Base-by-base conservation (phyloP, 352 stramenopile species). In the Phytopythium boreale region DNA sequence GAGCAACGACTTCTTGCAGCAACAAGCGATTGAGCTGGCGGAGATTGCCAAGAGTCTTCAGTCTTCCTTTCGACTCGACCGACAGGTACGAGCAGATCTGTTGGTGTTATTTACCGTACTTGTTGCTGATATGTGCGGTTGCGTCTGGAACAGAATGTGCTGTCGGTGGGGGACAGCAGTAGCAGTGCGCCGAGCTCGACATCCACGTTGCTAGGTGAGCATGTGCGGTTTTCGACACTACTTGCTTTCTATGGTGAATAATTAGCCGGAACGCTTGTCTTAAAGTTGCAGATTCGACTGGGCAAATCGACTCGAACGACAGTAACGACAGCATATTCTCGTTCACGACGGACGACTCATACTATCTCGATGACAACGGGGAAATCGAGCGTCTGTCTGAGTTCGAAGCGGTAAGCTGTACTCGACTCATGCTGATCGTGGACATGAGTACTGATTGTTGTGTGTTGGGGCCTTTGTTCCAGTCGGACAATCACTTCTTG, bases 401-500 rank as follows among this genome's bases (percentile, higher is more conserved):
- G 56, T 93, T 92, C 56, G 80, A 91, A 56, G 85, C 76, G 75
- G 84, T 93, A 70, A 34, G 68, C 62, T 8, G 27, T 20, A 15
- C 22, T 56, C 31, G 41, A n/a, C 24, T 11, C 17, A 11, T 26
- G 5, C 61, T 1, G 9, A 24, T 37, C 63, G 5, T 59, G 1
- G 22, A 4, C 14, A 29, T 15, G 14, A 0, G 20, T 24, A 31
- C 39, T 49, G 8, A 44, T 60, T 24, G 26, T 31, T 24, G 26
- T 56, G 5, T 43, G 14, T 63, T 24, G 2, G 67, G 15, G n/a
- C 4, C 26, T 43, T 34, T 3, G 36, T 7, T 66, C 17, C 44
- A 93, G 84, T 79, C 81, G 22, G 85, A 93, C 34, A 80, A 75
- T 46, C 79, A 83, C 20, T 92, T 93, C 55, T 67, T 92, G 53